These are phyloP conservation scores for Pseudodiploospora longispora DNA, from an alignment of 2,329 filamentous ascomycete species.

Conservation along the genomic window DNA sequence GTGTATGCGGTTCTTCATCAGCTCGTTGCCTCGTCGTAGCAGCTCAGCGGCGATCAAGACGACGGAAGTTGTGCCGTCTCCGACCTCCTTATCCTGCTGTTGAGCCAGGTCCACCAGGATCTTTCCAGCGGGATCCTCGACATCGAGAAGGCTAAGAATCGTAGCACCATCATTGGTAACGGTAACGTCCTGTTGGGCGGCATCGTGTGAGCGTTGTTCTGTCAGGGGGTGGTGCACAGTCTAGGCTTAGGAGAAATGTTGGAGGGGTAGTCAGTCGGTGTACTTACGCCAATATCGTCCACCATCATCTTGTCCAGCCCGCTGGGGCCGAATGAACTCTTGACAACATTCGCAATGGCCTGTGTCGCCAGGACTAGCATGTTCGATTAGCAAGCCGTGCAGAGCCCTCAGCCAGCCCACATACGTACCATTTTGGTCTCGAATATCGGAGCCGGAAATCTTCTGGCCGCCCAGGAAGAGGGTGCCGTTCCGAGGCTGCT, in stretches of 20 bases:
- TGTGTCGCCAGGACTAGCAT: constrained; percentile 78
- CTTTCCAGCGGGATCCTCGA: constrained; percentile 97
- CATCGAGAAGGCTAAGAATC: constrained; percentile 88
- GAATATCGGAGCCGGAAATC: constrained; percentile 92
- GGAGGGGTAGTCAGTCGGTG: constrained; percentile 2
- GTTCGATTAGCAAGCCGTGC: constrained; percentile 10
- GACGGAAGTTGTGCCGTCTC: constrained; percentile 95
- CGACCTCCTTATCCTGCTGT: constrained; percentile 98
- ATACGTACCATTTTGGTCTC: constrained; percentile 80
- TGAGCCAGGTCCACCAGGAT: constrained; percentile 96
- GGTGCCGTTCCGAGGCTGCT: constrained; percentile 90
- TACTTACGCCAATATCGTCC: constrained; percentile 85
- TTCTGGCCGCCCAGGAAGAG: constrained; percentile 96
- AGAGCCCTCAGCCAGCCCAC: constrained; percentile 8
- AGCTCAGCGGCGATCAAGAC: constrained; percentile 96
- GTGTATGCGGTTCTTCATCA: constrained; percentile 99
- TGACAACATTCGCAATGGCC: constrained; percentile 97
- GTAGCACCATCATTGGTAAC: constrained; percentile 98
- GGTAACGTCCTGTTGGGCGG: constrained; percentile 67
- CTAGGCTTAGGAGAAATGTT: constrained; percentile 1
- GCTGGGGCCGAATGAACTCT: constrained; percentile 95
- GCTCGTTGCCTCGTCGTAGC: constrained; percentile 85
- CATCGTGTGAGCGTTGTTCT: constrained; percentile 9
- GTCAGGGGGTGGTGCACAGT: constrained; percentile 2
- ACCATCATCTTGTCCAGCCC: constrained; percentile 99